These are phyloP conservation scores for Fusarium tanahbumbuense DNA, from an alignment of 2,329 filamentous ascomycete species.

Conservation along the genomic window DNA sequence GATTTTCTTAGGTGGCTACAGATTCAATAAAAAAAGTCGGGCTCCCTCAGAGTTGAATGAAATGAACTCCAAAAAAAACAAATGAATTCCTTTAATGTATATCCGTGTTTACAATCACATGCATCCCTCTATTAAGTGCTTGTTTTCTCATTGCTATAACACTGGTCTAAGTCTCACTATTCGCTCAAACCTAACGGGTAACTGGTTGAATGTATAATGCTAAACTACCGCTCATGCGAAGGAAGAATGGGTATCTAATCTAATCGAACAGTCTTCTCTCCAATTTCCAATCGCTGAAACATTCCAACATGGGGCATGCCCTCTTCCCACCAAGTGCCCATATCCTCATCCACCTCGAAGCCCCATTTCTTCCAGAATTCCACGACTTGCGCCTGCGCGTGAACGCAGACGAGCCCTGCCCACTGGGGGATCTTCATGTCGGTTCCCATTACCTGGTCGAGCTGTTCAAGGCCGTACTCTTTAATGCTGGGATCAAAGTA, in stretches of 20 bases:
- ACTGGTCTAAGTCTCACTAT: not conserved
- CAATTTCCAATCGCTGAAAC: constrained; percentile 66
- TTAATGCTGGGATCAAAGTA: constrained; percentile 64
- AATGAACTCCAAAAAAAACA: constrained; percentile 38
- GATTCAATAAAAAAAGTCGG: constrained; percentile 58
- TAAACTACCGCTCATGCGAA: not conserved
- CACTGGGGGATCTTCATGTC: constrained; percentile 65
- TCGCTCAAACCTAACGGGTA: not conserved
- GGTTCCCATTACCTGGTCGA: constrained; percentile 53
- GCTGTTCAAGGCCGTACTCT: constrained; percentile 57
- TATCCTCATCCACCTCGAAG: constrained; percentile 76
- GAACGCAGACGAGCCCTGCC: constrained; percentile 80
- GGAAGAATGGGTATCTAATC: constrained; percentile 30
- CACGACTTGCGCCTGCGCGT: constrained; percentile 78
- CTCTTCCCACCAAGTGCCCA: constrained; percentile 86
- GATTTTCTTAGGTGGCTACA: constrained; percentile 58
- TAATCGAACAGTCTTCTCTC: constrained; percentile 43
- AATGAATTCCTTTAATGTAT: constrained; percentile 15
- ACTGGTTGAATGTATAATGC: not conserved
- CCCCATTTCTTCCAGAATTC: constrained; percentile 77
- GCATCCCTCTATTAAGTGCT: not conserved
- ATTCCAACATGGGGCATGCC: constrained; percentile 88
- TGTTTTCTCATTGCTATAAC: not conserved
- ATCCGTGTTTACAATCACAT: constrained; percentile 4
- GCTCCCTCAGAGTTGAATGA: constrained; percentile 56